These are phyloP conservation scores for Chrysoporthe deuterocubensis DNA, from an alignment of 2,329 filamentous ascomycete genomes.

Conservation along the genomic window DNA sequence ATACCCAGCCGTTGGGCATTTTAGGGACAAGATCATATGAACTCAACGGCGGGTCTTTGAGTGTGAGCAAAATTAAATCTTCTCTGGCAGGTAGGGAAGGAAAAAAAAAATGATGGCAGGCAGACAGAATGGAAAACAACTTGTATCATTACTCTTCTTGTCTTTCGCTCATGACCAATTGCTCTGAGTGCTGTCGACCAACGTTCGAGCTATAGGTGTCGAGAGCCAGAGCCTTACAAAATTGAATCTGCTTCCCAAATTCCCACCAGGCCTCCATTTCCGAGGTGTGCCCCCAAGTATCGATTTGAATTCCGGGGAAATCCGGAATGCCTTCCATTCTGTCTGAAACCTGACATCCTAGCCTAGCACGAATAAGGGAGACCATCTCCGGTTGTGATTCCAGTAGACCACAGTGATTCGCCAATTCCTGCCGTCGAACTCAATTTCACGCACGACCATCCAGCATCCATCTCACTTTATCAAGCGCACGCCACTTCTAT, in stretches of 20 bases:
- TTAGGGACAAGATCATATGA: neutral
- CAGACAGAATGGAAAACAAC: constrained; percentile 22
- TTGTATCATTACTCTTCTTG: constrained; percentile 32
- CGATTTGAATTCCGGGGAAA: neutral
- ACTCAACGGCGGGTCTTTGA: constrained; percentile 18
- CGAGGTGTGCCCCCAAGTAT: too few relatives aligned
- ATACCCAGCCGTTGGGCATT: constrained; percentile 19
- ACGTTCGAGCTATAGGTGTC: neutral
- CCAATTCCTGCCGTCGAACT: neutral
- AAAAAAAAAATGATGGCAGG: neutral
- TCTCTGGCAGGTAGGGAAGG: neutral
- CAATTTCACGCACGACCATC: neutral
- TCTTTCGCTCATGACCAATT: constrained; percentile 29
- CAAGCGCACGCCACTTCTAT: neutral
- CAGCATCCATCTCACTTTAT: neutral
- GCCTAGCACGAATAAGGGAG: neutral
- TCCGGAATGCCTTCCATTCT: neutral
- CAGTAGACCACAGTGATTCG: neutral
- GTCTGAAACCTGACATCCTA: neutral
- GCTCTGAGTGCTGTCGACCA: constrained; percentile 6
- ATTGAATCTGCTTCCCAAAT: constrained; percentile 23
- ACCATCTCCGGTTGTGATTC: neutral
- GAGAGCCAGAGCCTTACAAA: constrained; percentile 10
- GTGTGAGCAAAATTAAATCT: neutral
- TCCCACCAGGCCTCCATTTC: neutral